Conservation (phyloP, 805 yeast species). For the Candida silvicultrix region DNA sequence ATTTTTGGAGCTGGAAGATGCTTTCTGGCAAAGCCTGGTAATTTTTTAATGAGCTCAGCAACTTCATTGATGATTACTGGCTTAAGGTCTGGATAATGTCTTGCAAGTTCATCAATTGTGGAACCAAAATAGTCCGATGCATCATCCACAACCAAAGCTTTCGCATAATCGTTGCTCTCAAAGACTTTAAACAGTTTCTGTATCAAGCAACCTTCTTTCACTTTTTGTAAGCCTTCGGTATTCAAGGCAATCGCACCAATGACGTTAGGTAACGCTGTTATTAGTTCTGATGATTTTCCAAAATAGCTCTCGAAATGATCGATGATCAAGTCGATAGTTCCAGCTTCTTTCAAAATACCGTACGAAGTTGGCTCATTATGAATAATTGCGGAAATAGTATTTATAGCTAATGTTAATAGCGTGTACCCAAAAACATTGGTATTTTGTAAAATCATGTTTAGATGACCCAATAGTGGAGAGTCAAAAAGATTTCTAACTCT, state of each 20-base stretch:
- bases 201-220: conserved; percentile 36
- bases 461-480: conserved; percentile 61
- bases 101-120: conserved; percentile 69
- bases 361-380: conserved; percentile 91
- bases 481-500: conserved; percentile 81
- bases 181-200: conserved; percentile 45
- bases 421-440: conserved; percentile 62
- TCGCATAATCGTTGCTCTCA: conserved; percentile 40
- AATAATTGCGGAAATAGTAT: conserved; percentile 61
- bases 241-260: conserved; percentile 82
- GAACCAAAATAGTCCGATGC: conserved; percentile 53
- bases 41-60: conserved; percentile 34
- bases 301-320: conserved; percentile 50
- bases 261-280: conserved; percentile 62
- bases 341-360: conserved; percentile 71
- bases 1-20: conserved; percentile 36
- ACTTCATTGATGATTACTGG: conserved; percentile 48
- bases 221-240: conserved; percentile 57
- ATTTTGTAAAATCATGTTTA: conserved; percentile 52
- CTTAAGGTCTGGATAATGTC: conserved; percentile 76
- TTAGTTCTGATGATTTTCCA: conserved; percentile 50
- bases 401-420: conserved; percentile 53
- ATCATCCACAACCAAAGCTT: conserved; percentile 47
- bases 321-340: conserved; percentile 59
- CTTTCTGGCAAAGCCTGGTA: conserved; percentile 32